A percentile compares a stretch with the other conserved stretches of the same genome.
These are phyloP conservation scores for Limnanthes douglasii DNA, from an alignment of 345 rosid genomes.

Conservation along the genomic window DNA sequence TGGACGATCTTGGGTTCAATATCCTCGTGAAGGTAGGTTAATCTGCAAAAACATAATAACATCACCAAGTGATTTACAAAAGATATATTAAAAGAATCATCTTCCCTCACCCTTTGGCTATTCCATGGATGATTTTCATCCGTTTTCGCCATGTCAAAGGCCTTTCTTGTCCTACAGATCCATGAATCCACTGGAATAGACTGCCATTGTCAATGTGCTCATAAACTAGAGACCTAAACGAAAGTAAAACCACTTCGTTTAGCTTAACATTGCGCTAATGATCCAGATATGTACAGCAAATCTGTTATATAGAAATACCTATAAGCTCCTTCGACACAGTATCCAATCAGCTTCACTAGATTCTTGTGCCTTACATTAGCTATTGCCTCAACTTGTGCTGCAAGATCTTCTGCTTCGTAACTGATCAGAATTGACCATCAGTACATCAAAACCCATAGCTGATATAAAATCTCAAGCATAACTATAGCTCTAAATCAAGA, in stretches of 20 bases:
- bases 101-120: slow-evolving; percentile 85
- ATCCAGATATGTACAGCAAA: too few species aligned
- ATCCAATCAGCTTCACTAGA: slow-evolving; percentile 49
- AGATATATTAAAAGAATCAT: too few species aligned
- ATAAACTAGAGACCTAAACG: slow-evolving; percentile 46
- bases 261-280: neutral
- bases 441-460: too few species aligned
- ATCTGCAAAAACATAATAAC: slow-evolving; percentile 19
- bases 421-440: slow-evolving; percentile 8
- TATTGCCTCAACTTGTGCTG: slow-evolving; percentile 28
- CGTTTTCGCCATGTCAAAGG: slow-evolving; percentile 45
- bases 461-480: too few species aligned
- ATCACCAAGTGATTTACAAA: neutral
- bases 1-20: slow-evolving; percentile 46
- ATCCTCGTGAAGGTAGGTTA: slow-evolving; percentile 69
- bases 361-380: slow-evolving; percentile 51
- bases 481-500: neutral
- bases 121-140: slow-evolving; percentile 52
- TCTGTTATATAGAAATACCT: slow-evolving; percentile 29
- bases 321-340: slow-evolving; percentile 35
- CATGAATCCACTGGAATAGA: slow-evolving; percentile 72
- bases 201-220: slow-evolving; percentile 60
- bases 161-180: slow-evolving; percentile 17
- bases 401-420: slow-evolving; percentile 27
- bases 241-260: slow-evolving; percentile 1